Evolutionary conservation across 1,284 basidiomycete species (phyloP), one percentile per base, ranked within the genome.

Genomic region (Trichosporon inkin): DNA sequence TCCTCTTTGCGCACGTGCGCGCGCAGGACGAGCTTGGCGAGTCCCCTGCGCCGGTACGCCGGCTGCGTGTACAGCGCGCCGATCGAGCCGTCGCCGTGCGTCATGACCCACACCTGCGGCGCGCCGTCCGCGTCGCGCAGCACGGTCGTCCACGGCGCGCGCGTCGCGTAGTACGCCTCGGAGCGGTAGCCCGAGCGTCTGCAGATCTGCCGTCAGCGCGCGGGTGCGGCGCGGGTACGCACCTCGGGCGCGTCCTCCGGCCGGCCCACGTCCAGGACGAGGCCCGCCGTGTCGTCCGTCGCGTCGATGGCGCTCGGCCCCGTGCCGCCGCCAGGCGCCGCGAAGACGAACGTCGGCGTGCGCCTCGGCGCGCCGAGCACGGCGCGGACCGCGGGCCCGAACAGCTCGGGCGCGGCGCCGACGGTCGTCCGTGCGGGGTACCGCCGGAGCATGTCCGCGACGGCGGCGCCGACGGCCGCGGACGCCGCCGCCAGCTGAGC

Each of bases 11-110:
- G 39, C 7, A 72, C 47, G 10, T 64, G 62, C 13, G 58, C 44
- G 1, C 55, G 39, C 1, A 68, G 61, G 2, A 72, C 61, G 41
- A 55, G 60, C 34, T 60, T 61, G 2, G 69, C 71, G 10, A 72
- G 62, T 1, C 71, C 71, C 8, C 62, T 47, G 6, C 69, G 56
- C 1, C 71, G 62, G 47, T 66, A 60, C 8, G 17, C 52, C 0
- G 68, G 62, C 32, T 62, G 39, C 16, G 66, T 68, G 56, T 64
- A 67, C 10, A 72, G 64, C 3, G 69, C 65, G n/a, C 68, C 71
- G 3, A 64, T 56, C 10, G 62, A 58, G 1, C 64, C 65, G 55
- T 69, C 69, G 10, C 62, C 53, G 53, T 68, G 66, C 4, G 66
- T 68, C 20, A 70, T 39, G 17, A 72, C 62, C 63, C 65, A 68